Evolutionary conservation across 306 rosid species (phyloP), one percentile per base, ranked within the genome.

Genomic region (Carpinus viminea): DNA sequence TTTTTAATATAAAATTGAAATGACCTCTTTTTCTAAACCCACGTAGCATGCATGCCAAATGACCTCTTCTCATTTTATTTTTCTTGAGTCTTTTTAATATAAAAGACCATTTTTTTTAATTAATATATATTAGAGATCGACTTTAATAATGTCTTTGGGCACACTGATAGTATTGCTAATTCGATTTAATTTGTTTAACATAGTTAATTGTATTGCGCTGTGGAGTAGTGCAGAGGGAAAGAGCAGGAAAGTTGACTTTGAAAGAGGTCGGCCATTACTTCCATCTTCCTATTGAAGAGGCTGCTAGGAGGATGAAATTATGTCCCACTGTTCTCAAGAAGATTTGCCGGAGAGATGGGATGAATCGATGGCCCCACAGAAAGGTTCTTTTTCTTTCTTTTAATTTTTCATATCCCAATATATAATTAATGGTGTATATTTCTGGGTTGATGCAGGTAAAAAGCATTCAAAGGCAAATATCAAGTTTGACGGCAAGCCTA

Each of bases 281-380:
- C 48, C 93, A 83, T 77, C 78, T 91, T 10, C 90, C 97, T 0
- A 83, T 94, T 12, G 85, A 81, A 16, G 89, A 85, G 36, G 92
- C 97, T 24, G 75, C 97, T 5, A 74, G 34, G 74, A 48, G 31
- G 26, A 11, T 90, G 81, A 73, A 80, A 0, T 61, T 95, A 2
- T 88, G 98, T 54, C 82, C 87, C n/a, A 85, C 98, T 2, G 95
- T 85, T 2, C 41, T 94, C 24, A 92, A 94, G 82, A 91, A 87
- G 85, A 79, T 91, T 8, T 91, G 97, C 52, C 95, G 98, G 13
- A 77, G 57, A 62, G 74, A 74, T 31, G 81, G 84, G 4, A 74
- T 94, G 71, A 18, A 20, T 0, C 84, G 97, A 79, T 94, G 98
- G 97, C 98, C 97, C 48, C 47, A 82, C 43, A 87, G 98, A 85